phyloP scores from a whole-genome alignment of 768 basidiomycete genomes.

The Hortiboletus flavorubellus region DNA sequence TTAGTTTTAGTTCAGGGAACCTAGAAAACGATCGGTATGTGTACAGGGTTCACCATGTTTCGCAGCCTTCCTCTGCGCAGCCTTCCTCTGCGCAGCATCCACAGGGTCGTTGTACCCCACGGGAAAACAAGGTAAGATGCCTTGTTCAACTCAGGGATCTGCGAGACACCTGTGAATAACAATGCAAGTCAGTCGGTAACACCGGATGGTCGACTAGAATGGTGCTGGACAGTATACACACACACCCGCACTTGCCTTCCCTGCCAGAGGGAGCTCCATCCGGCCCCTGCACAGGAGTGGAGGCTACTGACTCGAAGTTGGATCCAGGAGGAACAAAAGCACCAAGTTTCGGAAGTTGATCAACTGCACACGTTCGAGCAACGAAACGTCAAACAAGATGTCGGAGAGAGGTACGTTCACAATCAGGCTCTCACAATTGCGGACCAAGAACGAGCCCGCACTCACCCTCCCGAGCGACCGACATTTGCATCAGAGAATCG shows the following conservation, averaged over 20 bases:
- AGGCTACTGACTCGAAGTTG: constrained; percentile 11
- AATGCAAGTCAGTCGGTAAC: neutral
- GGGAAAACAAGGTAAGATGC: constrained; percentile 66
- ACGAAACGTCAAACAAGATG: neutral
- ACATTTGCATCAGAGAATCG: constrained; percentile 52
- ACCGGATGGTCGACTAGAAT: neutral
- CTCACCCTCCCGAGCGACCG: constrained; percentile 7
- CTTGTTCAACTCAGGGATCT: constrained; percentile 19
- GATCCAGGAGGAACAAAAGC: constrained; percentile 20
- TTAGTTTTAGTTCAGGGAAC: neutral
- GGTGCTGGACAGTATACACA: no score
- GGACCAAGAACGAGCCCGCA: neutral
- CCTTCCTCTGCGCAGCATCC: constrained; percentile 34
- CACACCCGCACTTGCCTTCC: constrained; percentile 1
- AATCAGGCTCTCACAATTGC: neutral
- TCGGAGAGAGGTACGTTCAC: neutral
- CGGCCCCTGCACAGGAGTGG: neutral
- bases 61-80: constrained; percentile 13
- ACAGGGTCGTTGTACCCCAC: constrained; percentile 86
- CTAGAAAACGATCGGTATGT: neutral
- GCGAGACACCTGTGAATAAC: neutral
- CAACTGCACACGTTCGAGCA: neutral
- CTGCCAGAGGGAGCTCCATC: constrained; percentile 10
- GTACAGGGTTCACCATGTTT: constrained; percentile 13
- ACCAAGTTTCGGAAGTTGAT: constrained; percentile 19